These are phyloP conservation scores for Cryptosporidium viatorum DNA, from an alignment of 169 alveolate genomes.

Conservation along the genomic window DNA sequence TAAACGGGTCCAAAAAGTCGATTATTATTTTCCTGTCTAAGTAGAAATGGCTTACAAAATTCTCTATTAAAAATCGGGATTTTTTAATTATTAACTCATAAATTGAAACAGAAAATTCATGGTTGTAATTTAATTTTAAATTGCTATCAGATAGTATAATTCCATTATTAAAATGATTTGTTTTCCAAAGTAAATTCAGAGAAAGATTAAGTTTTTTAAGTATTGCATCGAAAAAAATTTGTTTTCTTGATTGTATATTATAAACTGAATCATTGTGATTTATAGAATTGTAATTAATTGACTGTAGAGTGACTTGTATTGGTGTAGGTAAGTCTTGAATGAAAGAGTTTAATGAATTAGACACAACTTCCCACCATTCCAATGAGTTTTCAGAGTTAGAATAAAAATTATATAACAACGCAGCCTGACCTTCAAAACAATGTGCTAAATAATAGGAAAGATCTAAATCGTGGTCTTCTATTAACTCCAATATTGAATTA, in stretches of 20 bases:
- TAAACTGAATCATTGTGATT: neutral
- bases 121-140: neutral
- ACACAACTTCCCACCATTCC: constrained; percentile 68
- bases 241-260: constrained; percentile 40
- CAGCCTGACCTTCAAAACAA: constrained; percentile 49
- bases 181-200: constrained; percentile 1
- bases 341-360: constrained; percentile 35
- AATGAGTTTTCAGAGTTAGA: neutral
- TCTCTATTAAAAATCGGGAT: constrained; percentile 18
- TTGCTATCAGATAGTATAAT: neutral
- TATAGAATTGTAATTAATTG: neutral
- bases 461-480: constrained; percentile 21
- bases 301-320: constrained; percentile 26
- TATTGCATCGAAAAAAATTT: constrained; percentile 32
- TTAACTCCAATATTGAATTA: constrained; percentile 11
- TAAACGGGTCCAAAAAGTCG: constrained; percentile 60
- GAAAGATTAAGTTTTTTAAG: constrained; percentile 25
- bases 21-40: constrained; percentile 44
- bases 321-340: constrained; percentile 49
- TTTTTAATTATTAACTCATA: constrained; percentile 33
- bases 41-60: constrained; percentile 13
- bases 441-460: neutral
- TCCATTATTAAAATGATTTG: neutral
- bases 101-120: neutral
- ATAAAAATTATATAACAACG: constrained; percentile 17